Conservation (phyloP, 2,329 filamentous ascomycete species). For the Pyricularia pennisetigena region DNA sequence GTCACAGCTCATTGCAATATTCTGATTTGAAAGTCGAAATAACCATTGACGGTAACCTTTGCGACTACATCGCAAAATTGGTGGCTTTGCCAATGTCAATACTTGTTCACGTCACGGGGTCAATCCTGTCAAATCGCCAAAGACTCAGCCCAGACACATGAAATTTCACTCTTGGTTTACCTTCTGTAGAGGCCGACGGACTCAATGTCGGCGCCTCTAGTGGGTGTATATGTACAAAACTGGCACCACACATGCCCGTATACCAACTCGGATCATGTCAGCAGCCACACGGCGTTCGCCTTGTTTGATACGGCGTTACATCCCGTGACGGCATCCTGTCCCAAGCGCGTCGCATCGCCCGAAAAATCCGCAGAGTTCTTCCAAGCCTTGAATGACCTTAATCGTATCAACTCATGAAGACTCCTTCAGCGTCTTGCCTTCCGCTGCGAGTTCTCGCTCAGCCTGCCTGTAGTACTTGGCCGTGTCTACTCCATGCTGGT, state of each 20-base stretch:
- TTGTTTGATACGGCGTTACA: not conserved
- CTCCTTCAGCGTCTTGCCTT: conserved; percentile 25
- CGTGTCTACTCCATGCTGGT: conserved; percentile 90
- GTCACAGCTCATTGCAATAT: too few relatives aligned
- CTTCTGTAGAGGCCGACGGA: not conserved
- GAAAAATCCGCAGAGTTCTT: not conserved
- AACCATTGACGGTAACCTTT: too few relatives aligned
- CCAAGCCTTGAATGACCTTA: not conserved
- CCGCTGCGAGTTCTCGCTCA: conserved; percentile 83
- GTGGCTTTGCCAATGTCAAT: too few relatives aligned
- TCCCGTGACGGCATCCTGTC: not conserved
- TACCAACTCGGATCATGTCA: not conserved
- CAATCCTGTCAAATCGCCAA: not conserved
- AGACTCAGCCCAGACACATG: not conserved
- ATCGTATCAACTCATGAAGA: not conserved
- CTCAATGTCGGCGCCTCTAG: not conserved
- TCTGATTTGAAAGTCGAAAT: too few relatives aligned
- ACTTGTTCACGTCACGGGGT: not conserved
- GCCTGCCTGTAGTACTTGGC: conserved; percentile 97
- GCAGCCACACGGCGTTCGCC: not conserved
- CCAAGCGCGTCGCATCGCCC: not conserved
- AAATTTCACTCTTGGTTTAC: not conserved
- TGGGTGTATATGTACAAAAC: not conserved
- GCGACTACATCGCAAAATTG: too few relatives aligned
- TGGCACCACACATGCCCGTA: not conserved